These are phyloP conservation scores for Sequoiadendron giganteum DNA, from an alignment of 75 land plant genomes.

Conservation along the genomic window DNA sequence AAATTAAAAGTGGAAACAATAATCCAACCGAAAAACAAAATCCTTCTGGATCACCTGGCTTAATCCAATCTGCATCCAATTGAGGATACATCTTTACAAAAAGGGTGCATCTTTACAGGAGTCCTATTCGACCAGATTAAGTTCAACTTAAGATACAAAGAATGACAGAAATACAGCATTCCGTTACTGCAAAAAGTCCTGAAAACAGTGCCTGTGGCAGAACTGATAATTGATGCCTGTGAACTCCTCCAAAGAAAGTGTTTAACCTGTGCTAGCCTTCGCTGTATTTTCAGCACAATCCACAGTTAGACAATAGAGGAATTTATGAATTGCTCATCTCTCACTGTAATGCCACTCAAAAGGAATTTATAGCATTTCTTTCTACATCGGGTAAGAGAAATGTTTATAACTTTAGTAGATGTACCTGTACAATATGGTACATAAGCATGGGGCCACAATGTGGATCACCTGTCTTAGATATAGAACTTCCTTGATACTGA, in stretches of 20 bases:
- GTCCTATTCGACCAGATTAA: conserved; percentile 10
- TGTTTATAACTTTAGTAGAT: not conserved
- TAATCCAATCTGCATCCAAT: conserved; percentile 3
- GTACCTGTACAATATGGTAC: conserved; percentile 20
- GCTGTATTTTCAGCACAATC: conserved; percentile 8
- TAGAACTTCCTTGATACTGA: conserved; percentile 11
- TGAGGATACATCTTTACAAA: conserved; percentile 4
- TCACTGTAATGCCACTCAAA: not conserved
- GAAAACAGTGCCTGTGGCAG: not conserved
- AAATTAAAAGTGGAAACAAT: conserved; percentile 11
- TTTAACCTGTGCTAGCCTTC: not conserved
- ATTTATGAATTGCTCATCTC: not conserved
- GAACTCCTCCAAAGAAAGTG: conserved; percentile 5
- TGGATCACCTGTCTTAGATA: conserved; percentile 11
- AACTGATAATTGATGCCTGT: not conserved
- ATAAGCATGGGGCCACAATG: not conserved
- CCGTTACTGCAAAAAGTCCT: conserved; percentile 1
- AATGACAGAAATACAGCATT: conserved; percentile 14
- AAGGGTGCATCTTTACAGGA: conserved; percentile 7
- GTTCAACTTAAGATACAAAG: conserved; percentile 16
- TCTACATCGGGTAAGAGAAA: no score
- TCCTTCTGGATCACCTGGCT: conserved; percentile 2
- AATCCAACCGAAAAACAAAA: conserved; percentile 11
- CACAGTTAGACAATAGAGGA: not conserved
- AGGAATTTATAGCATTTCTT: not conserved